Evolutionary conservation across 208 protist genomes (phyloP).

Genomic region (Angomonas ambiguus): DNA sequence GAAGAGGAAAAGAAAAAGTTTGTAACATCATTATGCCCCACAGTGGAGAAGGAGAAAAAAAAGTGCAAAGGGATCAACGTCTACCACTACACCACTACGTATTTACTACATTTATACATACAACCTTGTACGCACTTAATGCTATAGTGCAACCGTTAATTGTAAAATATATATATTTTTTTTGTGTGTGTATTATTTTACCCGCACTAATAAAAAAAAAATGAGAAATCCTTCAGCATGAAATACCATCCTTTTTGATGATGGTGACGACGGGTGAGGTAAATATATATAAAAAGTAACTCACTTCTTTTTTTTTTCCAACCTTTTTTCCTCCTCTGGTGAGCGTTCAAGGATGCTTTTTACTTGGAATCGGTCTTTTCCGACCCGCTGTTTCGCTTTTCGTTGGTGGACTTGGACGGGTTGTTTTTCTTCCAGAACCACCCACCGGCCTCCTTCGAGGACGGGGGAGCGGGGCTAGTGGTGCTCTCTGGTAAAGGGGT

Average conservation of each 20-base stretch:
- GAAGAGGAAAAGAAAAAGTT: neutral
- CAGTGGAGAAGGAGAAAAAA: too few relatives aligned
- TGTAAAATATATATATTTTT: constrained; percentile 3
- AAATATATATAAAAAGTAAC: constrained; percentile 16
- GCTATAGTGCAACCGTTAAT: neutral
- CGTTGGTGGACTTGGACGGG: neutral
- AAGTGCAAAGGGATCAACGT: too few relatives aligned
- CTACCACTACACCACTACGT: too few relatives aligned
- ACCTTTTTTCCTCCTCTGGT: neutral
- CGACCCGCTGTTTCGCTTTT: neutral
- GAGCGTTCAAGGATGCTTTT: too few relatives aligned
- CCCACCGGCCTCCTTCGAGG: neutral
- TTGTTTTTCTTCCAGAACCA: neutral
- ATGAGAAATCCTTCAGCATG: constrained; percentile 19
- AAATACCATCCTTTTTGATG: neutral
- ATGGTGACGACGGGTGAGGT: constrained; percentile 1
- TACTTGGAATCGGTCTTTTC: neutral
- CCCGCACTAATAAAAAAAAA: neutral
- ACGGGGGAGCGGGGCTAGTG: neutral
- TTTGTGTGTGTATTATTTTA: neutral
- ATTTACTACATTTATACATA: neutral
- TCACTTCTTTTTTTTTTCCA: neutral
- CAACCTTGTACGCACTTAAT: too few relatives aligned
- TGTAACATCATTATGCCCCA: too few relatives aligned
- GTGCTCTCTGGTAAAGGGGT: neutral